A percentile compares a stretch with the other conserved stretches of the same genome.
Conservation (phyloP, 495 filamentous ascomycete genomes). For the Penicillium chermesinum region DNA sequence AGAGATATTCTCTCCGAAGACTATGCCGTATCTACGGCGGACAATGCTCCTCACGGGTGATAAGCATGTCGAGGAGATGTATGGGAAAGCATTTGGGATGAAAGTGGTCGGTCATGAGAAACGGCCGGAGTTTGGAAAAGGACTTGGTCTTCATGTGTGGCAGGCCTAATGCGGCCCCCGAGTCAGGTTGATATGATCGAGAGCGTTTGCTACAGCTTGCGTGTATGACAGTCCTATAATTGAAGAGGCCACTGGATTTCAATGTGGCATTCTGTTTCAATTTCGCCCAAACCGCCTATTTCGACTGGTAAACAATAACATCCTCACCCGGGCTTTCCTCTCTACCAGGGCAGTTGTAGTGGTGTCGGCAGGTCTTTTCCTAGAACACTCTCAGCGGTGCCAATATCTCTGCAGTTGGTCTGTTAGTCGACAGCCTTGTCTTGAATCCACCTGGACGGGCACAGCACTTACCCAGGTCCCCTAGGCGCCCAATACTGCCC, state of each 20-base stretch:
- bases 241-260: not conserved
- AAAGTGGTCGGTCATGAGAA: constrained; percentile 28
- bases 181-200: not conserved
- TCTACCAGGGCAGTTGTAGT: constrained; percentile 64
- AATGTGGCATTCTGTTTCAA: not conserved
- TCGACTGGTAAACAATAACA: no score
- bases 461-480: constrained; percentile 51
- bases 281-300: no score
- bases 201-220: no score
- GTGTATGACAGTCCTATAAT: no score
- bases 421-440: no score
- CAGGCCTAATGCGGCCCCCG: constrained; percentile 8
- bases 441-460: no score
- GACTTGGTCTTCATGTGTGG: constrained; percentile 23
- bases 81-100: constrained; percentile 44
- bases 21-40: constrained; percentile 52
- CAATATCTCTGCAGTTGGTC: constrained; percentile 52
- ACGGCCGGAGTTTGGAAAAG: constrained; percentile 17
- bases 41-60: constrained; percentile 44
- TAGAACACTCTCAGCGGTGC: constrained; percentile 58
- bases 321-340: not conserved
- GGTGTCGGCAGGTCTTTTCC: constrained; percentile 59
- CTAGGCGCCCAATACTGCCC: constrained; percentile 69
- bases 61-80: constrained; percentile 37
- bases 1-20: constrained; percentile 40